These are phyloP conservation scores for Claviceps sp. DNA, from an alignment of 2,329 filamentous ascomycete species.

Conservation along the genomic window DNA sequence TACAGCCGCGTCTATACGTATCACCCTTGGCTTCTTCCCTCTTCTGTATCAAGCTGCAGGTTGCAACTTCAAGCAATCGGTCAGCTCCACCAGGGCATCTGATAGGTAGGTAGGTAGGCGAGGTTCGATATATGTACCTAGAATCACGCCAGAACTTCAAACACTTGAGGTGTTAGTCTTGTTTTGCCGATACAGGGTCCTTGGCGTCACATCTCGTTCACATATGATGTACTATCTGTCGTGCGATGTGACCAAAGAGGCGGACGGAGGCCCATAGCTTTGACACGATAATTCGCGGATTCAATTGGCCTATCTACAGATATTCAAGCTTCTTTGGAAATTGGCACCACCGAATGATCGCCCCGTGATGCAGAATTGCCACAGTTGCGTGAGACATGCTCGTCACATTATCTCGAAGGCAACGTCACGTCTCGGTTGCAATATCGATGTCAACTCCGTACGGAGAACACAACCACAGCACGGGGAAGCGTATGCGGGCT, in stretches of 20 bases:
- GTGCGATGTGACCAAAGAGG: not conserved
- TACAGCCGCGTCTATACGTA: not conserved
- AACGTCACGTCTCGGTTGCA: too few species aligned
- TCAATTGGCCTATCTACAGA: too few species aligned
- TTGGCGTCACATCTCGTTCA: not conserved
- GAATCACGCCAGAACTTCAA: not conserved
- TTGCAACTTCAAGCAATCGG: not conserved
- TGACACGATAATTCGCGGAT: too few species aligned
- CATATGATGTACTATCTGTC: not conserved
- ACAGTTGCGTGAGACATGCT: too few species aligned
- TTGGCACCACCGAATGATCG: too few species aligned
- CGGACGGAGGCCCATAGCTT: too few species aligned
- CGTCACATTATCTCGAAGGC: too few species aligned
- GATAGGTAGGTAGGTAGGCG: not conserved
- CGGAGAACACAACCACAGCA: too few species aligned
- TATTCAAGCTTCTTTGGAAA: too few species aligned
- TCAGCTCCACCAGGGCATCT: not conserved
- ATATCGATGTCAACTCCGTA: too few species aligned
- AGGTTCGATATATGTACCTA: not conserved
- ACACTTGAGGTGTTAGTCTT: not conserved
- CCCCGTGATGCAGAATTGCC: too few species aligned
- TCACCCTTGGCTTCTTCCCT: not conserved
- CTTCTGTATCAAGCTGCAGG: not conserved
- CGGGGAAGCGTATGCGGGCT: too few species aligned
- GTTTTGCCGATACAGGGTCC: not conserved